Evolutionary conservation across 208 protist species (phyloP).

Genomic region (Acanthamoeba royreba): DNA sequence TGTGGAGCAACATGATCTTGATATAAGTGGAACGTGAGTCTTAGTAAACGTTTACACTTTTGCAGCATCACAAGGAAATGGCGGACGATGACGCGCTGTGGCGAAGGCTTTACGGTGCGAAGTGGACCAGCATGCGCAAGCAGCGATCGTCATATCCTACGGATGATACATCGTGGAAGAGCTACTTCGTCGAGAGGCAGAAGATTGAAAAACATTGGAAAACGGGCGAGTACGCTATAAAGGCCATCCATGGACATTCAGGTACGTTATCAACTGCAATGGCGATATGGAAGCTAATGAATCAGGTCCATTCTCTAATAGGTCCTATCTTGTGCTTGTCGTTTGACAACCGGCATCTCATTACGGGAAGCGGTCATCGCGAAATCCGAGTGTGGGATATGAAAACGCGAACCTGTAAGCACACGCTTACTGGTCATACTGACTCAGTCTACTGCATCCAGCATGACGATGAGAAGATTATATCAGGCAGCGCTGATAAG

Average conservation of each 20-base stretch:
- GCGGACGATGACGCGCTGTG: background rate
- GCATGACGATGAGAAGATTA: background rate
- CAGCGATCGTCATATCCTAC: background rate
- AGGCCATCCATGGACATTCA: background rate
- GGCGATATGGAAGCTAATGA: too few relatives aligned
- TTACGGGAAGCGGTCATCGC: background rate
- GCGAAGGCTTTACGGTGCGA: background rate
- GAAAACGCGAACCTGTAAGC: background rate
- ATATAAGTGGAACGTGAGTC: background rate
- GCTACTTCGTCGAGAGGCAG: background rate
- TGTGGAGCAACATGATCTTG: background rate
- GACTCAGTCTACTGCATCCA: background rate
- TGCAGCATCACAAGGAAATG: background rate
- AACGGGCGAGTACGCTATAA: background rate
- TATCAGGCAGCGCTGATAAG: background rate
- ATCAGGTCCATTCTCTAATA: too few relatives aligned
- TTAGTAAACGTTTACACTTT: background rate
- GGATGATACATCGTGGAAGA: background rate
- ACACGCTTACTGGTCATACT: background rate
- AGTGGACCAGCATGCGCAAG: background rate
- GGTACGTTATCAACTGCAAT: too few relatives aligned
- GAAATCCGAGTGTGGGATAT: background rate
- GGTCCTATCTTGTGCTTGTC: background rate
- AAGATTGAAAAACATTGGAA: background rate
- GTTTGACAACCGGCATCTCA: background rate